Percentiles rank a stretch among this genome's conserved stretches.
Evolutionary conservation across 1,284 basidiomycete genomes (phyloP).

Genomic region (Fomes fomentarius): DNA sequence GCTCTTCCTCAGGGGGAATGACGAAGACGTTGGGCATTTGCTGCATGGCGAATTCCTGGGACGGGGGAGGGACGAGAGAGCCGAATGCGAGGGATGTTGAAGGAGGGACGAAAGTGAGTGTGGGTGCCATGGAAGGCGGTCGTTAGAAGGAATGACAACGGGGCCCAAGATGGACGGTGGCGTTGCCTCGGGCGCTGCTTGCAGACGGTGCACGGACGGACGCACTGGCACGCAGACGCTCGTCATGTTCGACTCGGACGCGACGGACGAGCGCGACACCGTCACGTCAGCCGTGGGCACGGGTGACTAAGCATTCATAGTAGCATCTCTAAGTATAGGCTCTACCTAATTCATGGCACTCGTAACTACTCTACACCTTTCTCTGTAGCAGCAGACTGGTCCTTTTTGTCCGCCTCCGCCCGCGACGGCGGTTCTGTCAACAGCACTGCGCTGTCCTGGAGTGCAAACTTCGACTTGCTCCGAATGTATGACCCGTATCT

Average conservation of each 20-base stretch:
- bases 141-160: slow-evolving; percentile 5
- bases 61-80: slow-evolving; percentile 26
- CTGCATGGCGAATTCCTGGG: slow-evolving; percentile 31
- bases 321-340: neutral
- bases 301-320: neutral
- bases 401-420: slow-evolving; percentile 10
- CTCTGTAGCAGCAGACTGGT: neutral
- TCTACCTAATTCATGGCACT: neutral
- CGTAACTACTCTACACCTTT: slow-evolving; percentile 2
- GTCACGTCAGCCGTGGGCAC: slow-evolving; percentile 8
- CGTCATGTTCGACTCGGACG: neutral
- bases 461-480: slow-evolving; percentile 54
- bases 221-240: neutral
- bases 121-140: slow-evolving; percentile 30
- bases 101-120: slow-evolving; percentile 28
- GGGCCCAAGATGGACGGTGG: neutral
- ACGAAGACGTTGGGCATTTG: slow-evolving; percentile 67
- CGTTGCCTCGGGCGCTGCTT: neutral
- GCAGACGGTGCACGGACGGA: neutral
- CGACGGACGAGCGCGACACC: slow-evolving; percentile 4
- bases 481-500: slow-evolving; percentile 63
- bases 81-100: slow-evolving; percentile 18
- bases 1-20: slow-evolving; percentile 72
- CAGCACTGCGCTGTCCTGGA: slow-evolving; percentile 35
- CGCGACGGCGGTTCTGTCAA: neutral